Conservation (phyloP, 2,329 filamentous ascomycete species). For the Aspergillus fijiensis region DNA sequence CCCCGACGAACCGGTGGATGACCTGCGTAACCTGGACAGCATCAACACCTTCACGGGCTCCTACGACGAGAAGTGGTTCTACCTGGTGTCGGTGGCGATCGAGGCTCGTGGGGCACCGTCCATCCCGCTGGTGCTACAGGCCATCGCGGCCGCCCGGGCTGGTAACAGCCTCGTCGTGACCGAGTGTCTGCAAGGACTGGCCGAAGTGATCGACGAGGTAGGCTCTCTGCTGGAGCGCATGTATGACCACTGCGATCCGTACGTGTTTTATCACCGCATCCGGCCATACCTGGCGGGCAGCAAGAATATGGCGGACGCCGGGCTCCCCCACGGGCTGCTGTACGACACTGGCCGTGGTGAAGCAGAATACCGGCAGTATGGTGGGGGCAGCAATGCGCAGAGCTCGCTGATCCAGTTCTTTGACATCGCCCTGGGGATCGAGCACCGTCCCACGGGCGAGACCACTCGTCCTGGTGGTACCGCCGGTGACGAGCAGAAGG, state of each 20-base stretch:
- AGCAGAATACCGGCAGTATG: conserved; percentile 75
- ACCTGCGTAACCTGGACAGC: conserved; percentile 82
- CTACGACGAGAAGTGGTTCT: conserved; percentile 98
- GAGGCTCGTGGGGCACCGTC: conserved; percentile 87
- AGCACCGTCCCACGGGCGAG: conserved; percentile 85
- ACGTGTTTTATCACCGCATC: conserved; percentile 93
- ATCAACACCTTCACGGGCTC: conserved; percentile 91
- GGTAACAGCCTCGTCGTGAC: conserved; percentile 71
- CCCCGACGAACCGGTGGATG: conserved; percentile 74
- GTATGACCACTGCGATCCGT: conserved; percentile 93
- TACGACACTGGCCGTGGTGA: conserved; percentile 77
- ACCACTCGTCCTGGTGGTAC: conserved; percentile 45
- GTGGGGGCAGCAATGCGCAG: conserved; percentile 93
- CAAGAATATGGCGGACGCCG: conserved; percentile 96
- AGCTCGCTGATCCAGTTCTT: conserved; percentile 98
- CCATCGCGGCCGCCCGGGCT: conserved; percentile 74
- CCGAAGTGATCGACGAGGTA: conserved; percentile 84
- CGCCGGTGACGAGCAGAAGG: conserved; percentile 35
- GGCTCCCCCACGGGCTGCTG: conserved; percentile 79
- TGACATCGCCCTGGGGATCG: conserved; percentile 83
- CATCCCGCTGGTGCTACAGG: conserved; percentile 82
- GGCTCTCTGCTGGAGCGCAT: conserved; percentile 77
- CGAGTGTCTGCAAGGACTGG: conserved; percentile 74
- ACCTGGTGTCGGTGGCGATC: conserved; percentile 91
- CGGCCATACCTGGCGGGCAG: conserved; percentile 94